phyloP scores from a whole-genome alignment of 1,284 basidiomycete species.

The Trichosporon sp. region DNA sequence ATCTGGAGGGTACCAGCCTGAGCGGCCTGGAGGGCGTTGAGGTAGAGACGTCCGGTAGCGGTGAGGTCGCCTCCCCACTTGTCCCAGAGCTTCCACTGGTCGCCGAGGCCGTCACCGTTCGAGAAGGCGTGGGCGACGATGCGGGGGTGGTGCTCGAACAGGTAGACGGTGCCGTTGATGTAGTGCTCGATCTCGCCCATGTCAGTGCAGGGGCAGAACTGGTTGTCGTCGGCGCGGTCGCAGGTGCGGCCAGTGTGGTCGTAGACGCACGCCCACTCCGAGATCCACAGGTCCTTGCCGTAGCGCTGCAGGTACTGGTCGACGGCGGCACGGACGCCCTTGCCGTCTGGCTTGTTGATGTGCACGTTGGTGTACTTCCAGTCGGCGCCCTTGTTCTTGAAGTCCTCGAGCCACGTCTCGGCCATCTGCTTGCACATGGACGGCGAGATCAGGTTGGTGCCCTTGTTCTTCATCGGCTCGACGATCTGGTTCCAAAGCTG shows the following conservation, averaged over 20 bases:
- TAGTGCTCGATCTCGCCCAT: slow-evolving; percentile 28
- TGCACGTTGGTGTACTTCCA: slow-evolving; percentile 32
- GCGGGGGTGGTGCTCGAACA: slow-evolving; percentile 40
- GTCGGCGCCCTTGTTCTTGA: slow-evolving; percentile 20
- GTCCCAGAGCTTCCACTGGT: background rate
- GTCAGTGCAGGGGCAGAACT: slow-evolving; percentile 30
- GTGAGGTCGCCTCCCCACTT: slow-evolving; percentile 13
- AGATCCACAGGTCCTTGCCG: slow-evolving; percentile 46
- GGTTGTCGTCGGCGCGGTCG: slow-evolving; percentile 21
- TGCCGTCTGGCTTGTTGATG: slow-evolving; percentile 46
- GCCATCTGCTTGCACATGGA: slow-evolving; percentile 31
- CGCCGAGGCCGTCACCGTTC: slow-evolving; percentile 27
- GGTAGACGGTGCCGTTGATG: slow-evolving; percentile 43
- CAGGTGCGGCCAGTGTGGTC: slow-evolving; percentile 24
- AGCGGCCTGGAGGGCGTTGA: slow-evolving; percentile 32
- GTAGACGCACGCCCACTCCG: slow-evolving; percentile 47
- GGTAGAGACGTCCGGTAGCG: slow-evolving; percentile 41
- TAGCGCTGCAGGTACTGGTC: slow-evolving; percentile 46
- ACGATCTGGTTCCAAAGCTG: slow-evolving; percentile 41
- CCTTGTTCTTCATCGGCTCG: slow-evolving; percentile 31
- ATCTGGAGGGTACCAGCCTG: background rate
- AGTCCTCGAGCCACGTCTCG: slow-evolving; percentile 27
- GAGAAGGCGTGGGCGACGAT: slow-evolving; percentile 40
- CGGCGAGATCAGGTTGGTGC: slow-evolving; percentile 26
- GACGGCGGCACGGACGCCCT: slow-evolving; percentile 34